Evolutionary conservation across 371 early-diverging fungal species (phyloP), one percentile per base, ranked within the genome.

Genomic region (Lichtheimia ramosa): DNA sequence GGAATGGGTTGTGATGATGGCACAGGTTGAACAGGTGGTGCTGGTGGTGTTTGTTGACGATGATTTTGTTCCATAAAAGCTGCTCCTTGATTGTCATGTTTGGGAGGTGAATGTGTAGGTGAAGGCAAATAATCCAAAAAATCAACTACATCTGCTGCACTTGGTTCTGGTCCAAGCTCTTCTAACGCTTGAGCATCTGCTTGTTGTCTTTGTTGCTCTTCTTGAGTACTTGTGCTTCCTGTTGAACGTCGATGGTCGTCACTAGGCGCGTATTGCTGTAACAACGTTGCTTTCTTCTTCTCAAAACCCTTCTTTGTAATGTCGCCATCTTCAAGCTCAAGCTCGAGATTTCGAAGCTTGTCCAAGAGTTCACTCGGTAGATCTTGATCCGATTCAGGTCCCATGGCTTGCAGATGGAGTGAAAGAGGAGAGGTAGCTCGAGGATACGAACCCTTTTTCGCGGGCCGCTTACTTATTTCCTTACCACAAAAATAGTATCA

Each of bases 251-350:
- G 43, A 13, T 15, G 20, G 34, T 23, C 34, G 24, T 58, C 61
- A 51, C 41, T 62, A 27, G 53, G 58, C 20, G 25, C 56, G 46
- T 59, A 56, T n/a, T 59, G 62, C 13, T 68, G 56, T n/a, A 85
- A 56, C 27, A 85, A 56, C 43, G 64, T 68, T 27, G 74, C 72
- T 28, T 76, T 69, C 55, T 83, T 83, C 70, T 87, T 87, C 55
- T 86, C 85, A 50, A 75, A 89, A 4, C 89, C 89, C 65, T 89
- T 88, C 58, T 81, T 68, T 15, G 89, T 89, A 59, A 89, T 85
- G 59, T 88, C 87, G 21, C 87, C 88, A 49, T 89, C 88, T 48
- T 75, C 81, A 27, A 80, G 73, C 66, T 88, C 89, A 23, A 83
- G 63, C 59, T 87, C 71, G 43, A 87, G 72, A 54, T 77, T 77